phyloP scores from a whole-genome alignment of 371 early-diverging fungal species.

The Mortierella sp. region DNA sequence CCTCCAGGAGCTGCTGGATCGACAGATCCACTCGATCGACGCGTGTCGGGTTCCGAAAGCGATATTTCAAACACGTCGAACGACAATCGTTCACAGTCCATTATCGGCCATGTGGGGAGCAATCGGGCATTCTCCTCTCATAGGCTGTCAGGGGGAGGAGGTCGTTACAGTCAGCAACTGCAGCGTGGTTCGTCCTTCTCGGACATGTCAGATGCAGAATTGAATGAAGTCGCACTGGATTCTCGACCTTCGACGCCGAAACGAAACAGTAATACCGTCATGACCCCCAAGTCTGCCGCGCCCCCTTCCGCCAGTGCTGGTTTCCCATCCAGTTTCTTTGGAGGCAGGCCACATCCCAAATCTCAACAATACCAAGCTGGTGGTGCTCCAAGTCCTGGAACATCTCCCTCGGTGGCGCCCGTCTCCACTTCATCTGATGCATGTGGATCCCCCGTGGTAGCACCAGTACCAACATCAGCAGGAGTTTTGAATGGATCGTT shows the following conservation, averaged over 20 bases:
- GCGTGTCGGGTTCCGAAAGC: conserved; percentile 30
- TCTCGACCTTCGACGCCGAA: conserved; percentile 11
- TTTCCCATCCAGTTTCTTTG: conserved; percentile 54
- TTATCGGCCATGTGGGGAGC: no score
- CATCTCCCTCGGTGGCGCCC: conserved; percentile 3
- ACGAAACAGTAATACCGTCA: conserved; percentile 14
- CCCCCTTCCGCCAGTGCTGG: conserved; percentile 19
- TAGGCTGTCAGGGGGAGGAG: conserved; percentile 3
- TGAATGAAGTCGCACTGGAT: conserved; percentile 49
- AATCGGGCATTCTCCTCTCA: conserved; percentile 11
- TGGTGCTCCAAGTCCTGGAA: neutral
- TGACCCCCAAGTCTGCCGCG: conserved; percentile 12
- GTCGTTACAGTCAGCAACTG: neutral
- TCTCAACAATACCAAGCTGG: conserved; percentile 30
- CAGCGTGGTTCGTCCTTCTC: conserved; percentile 23
- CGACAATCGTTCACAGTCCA: neutral
- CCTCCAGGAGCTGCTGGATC: conserved; percentile 2
- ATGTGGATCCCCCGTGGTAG: neutral
- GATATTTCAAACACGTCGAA: conserved; percentile 26
- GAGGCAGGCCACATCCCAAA: conserved; percentile 46
- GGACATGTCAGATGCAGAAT: conserved; percentile 32
- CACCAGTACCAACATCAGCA: neutral
- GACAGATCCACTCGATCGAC: neutral
- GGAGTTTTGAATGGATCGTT: conserved; percentile 25
- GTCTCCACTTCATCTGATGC: conserved; percentile 14